Evolutionary conservation across 306 rosid genomes (phyloP), one percentile per base, ranked within the genome.

Genomic region (Benincasa hispida): DNA sequence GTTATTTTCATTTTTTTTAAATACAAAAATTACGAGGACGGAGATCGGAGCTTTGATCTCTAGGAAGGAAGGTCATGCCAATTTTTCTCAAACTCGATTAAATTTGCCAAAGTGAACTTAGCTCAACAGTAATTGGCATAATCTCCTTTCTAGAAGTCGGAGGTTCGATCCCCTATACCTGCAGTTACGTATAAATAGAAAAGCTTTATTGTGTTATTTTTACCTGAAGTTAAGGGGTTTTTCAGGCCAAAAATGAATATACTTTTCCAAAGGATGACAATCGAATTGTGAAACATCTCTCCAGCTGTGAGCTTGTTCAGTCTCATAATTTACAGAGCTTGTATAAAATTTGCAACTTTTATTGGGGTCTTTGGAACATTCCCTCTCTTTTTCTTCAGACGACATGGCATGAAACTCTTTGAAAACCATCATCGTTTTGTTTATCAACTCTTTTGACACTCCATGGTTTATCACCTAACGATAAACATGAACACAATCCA

Each of bases 401-500:
- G 83, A 50, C 97, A 92, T 86, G 19, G 41, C 88, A 18, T 87
- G 89, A 5, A 92, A 90, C 77, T 92, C 89, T 81, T 87, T 84
- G 35, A 69, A 79, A 5, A 90, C 74, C 8, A 68, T 83, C 70
- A 87, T 39, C 0, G 86, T 56, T 8, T 87, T 83, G 2, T 86
- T 78, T 76, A 88, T 63, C 53, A 92, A 72, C 21, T 81, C 78
- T 14, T 80, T 72, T 1, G 86, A 47, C 78, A 90, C 91, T 62
- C 96, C 91, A 80, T 92, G 97, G 80, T 90, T 92, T 28, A 88
- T 81, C 18, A 90, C 91, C 96, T 92, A 51, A 50, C n/a, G n/a
- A n/a, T n/a, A n/a, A n/a, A n/a, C n/a, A n/a, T n/a, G n/a, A n/a
- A n/a, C n/a, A n/a, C n/a, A n/a, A n/a, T n/a, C n/a, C n/a, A n/a